These are phyloP conservation scores for Trichophyton mentagrophytes DNA, from an alignment of 2,329 filamentous ascomycete species.

Conservation along the genomic window DNA sequence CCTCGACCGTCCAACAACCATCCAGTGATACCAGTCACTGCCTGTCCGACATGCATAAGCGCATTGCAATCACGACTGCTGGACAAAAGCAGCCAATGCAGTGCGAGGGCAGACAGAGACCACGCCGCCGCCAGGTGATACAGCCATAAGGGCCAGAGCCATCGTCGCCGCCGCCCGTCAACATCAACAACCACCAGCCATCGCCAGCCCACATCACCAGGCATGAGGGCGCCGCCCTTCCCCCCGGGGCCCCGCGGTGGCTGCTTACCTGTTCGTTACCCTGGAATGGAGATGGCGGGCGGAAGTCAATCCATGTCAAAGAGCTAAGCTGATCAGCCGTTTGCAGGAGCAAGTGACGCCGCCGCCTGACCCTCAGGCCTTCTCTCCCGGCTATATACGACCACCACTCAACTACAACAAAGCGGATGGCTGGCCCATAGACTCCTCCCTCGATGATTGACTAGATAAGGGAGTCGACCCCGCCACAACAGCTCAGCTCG, in stretches of 20 bases:
- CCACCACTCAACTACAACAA: neutral
- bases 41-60: neutral
- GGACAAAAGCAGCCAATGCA: neutral
- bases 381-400: neutral
- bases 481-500: neutral
- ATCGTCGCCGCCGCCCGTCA: neutral
- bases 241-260: neutral
- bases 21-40: neutral
- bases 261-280: neutral
- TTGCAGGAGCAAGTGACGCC: constrained; percentile 3
- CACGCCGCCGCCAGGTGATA: neutral
- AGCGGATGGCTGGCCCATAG: neutral
- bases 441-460: neutral
- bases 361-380: neutral
- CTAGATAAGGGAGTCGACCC: neutral
- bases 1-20: neutral
- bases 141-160: neutral
- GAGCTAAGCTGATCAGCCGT: constrained; percentile 1
- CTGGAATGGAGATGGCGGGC: neutral
- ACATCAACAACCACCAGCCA: neutral
- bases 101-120: neutral
- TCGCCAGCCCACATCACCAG: neutral
- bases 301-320: neutral
- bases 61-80: neutral
- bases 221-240: neutral